phyloP scores from a whole-genome alignment of 352 stramenopile species.

The Phytophthora aleatoria region DNA sequence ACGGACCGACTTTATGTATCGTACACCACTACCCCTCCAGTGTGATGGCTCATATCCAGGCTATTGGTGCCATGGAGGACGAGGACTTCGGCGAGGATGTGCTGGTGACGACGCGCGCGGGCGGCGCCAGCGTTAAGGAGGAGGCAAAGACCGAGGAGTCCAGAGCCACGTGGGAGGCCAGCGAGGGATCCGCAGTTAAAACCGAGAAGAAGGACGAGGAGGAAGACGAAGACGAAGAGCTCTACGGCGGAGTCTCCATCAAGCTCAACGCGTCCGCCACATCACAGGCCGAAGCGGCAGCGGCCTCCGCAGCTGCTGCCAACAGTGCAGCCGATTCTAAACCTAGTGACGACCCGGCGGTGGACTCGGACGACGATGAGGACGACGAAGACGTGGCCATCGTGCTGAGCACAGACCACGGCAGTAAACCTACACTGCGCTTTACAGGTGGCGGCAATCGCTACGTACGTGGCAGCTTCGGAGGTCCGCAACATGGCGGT shows the following conservation, averaged over 20 bases:
- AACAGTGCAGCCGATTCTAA: slow-evolving; percentile 8
- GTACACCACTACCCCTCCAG: slow-evolving; percentile 5
- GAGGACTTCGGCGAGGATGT: slow-evolving; percentile 85
- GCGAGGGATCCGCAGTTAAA: slow-evolving; percentile 2
- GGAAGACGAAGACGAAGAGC: slow-evolving; percentile 76
- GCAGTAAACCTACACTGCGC: slow-evolving; percentile 72
- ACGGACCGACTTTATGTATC: not conserved
- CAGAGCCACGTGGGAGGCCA: slow-evolving; percentile 31
- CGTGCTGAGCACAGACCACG: slow-evolving; percentile 67
- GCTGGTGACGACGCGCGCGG: slow-evolving; percentile 46
- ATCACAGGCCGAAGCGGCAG: slow-evolving; percentile 26
- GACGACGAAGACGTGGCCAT: slow-evolving; percentile 88
- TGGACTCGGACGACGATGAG: slow-evolving; percentile 80
- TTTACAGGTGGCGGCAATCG: slow-evolving; percentile 80
- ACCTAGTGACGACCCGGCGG: slow-evolving; percentile 26
- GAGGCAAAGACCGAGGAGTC: slow-evolving; percentile 37
- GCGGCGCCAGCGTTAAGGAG: slow-evolving; percentile 26
- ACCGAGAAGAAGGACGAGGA: slow-evolving; percentile 36
- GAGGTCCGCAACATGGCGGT: slow-evolving; percentile 39
- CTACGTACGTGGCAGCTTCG: slow-evolving; percentile 73
- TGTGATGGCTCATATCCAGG: not conserved
- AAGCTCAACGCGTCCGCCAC: slow-evolving; percentile 53
- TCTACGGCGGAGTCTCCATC: slow-evolving; percentile 83
- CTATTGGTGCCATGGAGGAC: slow-evolving; percentile 43
- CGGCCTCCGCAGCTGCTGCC: slow-evolving; percentile 10